A percentile compares a stretch with the other conserved stretches of the same genome.
Evolutionary conservation across 768 basidiomycete genomes (phyloP).

Genomic region (Boletus subcaerulescens): DNA sequence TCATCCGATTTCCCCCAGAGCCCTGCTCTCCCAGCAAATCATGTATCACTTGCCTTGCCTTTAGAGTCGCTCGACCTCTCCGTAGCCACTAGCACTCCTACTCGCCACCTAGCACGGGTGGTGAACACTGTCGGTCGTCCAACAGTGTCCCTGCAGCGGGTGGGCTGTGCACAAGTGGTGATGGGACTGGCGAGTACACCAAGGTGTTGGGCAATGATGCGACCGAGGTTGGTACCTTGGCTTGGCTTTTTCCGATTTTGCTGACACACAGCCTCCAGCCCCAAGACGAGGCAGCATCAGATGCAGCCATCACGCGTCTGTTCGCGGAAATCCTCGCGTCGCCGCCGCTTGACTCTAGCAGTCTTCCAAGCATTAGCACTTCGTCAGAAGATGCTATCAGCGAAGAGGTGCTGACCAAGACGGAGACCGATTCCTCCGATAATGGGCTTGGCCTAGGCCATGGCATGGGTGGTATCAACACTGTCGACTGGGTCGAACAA

Average conservation of each 20-base stretch:
- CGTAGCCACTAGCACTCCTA: slow-evolving; percentile 50
- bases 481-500: slow-evolving; percentile 28
- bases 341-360: slow-evolving; percentile 30
- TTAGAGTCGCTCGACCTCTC: slow-evolving; percentile 32
- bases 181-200: slow-evolving; percentile 21
- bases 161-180: slow-evolving; percentile 46
- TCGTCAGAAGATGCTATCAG: slow-evolving; percentile 30
- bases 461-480: slow-evolving; percentile 15
- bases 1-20: slow-evolving; percentile 36
- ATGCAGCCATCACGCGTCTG: slow-evolving; percentile 31
- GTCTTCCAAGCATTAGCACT: slow-evolving; percentile 32
- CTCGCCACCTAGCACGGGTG: slow-evolving; percentile 99
- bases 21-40: slow-evolving; percentile 34
- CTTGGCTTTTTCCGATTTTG: slow-evolving; percentile 18
- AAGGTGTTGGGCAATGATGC: slow-evolving; percentile 16
- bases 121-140: slow-evolving; percentile 62
- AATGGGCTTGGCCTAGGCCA: slow-evolving; percentile 18
- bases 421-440: slow-evolving; percentile 4
- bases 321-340: slow-evolving; percentile 36
- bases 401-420: slow-evolving; percentile 26
- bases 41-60: slow-evolving; percentile 26
- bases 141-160: slow-evolving; percentile 92
- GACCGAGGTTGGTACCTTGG: slow-evolving; percentile 35
- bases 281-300: slow-evolving; percentile 55
- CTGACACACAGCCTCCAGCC: slow-evolving; percentile 22